These are phyloP conservation scores for Cyberlindnera xishuangbannaensis DNA, from an alignment of 805 yeast genomes.

Conservation along the genomic window DNA sequence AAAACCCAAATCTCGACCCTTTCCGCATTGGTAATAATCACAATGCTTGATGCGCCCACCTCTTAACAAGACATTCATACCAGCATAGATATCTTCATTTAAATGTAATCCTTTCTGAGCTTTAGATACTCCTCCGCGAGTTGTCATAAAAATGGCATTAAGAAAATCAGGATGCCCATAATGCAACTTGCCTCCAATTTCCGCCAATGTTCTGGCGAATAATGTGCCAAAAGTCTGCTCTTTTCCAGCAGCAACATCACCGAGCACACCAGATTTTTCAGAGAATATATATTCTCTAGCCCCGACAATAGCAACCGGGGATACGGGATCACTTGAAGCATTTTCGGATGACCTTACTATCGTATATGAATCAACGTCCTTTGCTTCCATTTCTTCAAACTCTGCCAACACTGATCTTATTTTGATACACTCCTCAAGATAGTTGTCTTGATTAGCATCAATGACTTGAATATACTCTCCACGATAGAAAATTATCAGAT, in stretches of 20 bases:
- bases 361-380: neutral
- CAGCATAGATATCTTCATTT: conserved; percentile 95
- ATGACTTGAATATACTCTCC: conserved; percentile 94
- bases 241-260: conserved; percentile 96
- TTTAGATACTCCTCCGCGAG: conserved; percentile 93
- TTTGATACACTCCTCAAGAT: conserved; percentile 89
- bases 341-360: no score
- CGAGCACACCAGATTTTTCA: conserved; percentile 86
- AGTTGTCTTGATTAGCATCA: conserved; percentile 96
- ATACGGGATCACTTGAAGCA: no score
- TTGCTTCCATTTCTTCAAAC: conserved; percentile 67
- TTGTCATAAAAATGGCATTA: conserved; percentile 86
- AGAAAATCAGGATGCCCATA: conserved; percentile 97
- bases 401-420: conserved; percentile 84
- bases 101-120: conserved; percentile 91
- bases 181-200: conserved; percentile 90
- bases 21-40: conserved; percentile 95
- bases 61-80: conserved; percentile 81
- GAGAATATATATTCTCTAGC: conserved; percentile 90
- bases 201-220: conserved; percentile 89
- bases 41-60: conserved; percentile 95
- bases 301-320: conserved; percentile 87
- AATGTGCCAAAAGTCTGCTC: conserved; percentile 96
- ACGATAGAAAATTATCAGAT: conserved; percentile 76
- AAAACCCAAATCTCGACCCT: conserved; percentile 93